Evolutionary conservation across 2,329 filamentous ascomycete genomes (phyloP).

Genomic region (Phoma sp.): DNA sequence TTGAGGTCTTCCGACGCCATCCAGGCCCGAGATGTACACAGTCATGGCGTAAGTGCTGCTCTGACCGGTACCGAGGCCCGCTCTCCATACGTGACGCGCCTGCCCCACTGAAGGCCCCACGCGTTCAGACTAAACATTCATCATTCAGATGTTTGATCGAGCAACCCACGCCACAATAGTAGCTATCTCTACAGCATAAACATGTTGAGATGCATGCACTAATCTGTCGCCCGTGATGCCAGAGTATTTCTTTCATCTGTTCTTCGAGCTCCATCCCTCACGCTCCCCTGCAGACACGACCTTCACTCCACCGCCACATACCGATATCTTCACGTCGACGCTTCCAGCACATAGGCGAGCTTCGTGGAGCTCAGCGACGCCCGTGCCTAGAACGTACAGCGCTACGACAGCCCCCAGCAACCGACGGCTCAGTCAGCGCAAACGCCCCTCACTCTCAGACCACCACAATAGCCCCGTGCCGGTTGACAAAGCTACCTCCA

Average conservation of each 20-base stretch:
- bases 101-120: slow-evolving; percentile 15
- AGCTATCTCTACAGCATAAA: background rate
- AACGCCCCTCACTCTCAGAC: slow-evolving; percentile 46
- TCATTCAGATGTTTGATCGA: slow-evolving; percentile 6
- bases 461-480: slow-evolving; percentile 46
- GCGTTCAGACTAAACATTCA: background rate
- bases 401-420: slow-evolving; percentile 34
- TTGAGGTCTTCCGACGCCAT: background rate
- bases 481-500: slow-evolving; percentile 47
- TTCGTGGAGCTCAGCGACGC: slow-evolving; percentile 45
- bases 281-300: slow-evolving; percentile 40
- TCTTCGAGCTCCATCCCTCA: slow-evolving; percentile 64
- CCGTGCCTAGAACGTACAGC: slow-evolving; percentile 22
- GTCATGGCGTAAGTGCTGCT: background rate
- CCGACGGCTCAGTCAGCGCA: slow-evolving; percentile 43
- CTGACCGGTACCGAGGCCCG: background rate
- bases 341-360: slow-evolving; percentile 54
- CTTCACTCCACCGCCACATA: slow-evolving; percentile 51
- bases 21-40: too few species aligned
- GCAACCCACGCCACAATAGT: background rate
- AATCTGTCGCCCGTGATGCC: slow-evolving; percentile 55
- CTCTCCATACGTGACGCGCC: slow-evolving; percentile 6
- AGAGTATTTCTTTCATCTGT: slow-evolving; percentile 70
- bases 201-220: slow-evolving; percentile 24
- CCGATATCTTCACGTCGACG: slow-evolving; percentile 55